Conservation (phyloP, 2,329 filamentous ascomycete genomes). For the Colletotrichum zoysiae region DNA sequence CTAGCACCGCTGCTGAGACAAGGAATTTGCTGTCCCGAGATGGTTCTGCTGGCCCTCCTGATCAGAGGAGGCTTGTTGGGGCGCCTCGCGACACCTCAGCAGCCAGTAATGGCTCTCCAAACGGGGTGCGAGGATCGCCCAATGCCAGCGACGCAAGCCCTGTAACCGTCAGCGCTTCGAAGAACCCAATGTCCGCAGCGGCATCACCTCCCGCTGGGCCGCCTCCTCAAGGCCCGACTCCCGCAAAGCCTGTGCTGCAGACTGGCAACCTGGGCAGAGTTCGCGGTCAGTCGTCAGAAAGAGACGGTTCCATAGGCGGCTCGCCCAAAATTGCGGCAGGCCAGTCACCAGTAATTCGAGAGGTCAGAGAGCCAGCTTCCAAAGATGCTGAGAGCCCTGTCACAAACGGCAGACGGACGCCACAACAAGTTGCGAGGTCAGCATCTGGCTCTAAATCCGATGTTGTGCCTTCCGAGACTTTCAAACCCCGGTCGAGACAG, state of each 20-base stretch:
- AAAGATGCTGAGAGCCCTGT: slow-evolving; percentile 64
- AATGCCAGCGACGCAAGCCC: slow-evolving; percentile 56
- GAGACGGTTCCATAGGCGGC: slow-evolving; percentile 49
- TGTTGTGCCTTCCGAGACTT: slow-evolving; percentile 45
- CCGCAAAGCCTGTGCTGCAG: slow-evolving; percentile 60
- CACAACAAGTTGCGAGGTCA: slow-evolving; percentile 61
- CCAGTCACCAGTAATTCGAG: slow-evolving; percentile 60
- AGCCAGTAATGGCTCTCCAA: slow-evolving; percentile 54
- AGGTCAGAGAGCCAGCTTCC: slow-evolving; percentile 46
- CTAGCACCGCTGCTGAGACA: slow-evolving; percentile 56
- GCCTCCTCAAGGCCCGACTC: slow-evolving; percentile 67
- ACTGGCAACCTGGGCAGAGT: slow-evolving; percentile 57
- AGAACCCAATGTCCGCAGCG: slow-evolving; percentile 55
- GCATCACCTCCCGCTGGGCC: slow-evolving; percentile 57
- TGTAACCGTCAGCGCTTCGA: slow-evolving; percentile 52
- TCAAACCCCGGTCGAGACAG: slow-evolving; percentile 53
- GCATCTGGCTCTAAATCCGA: slow-evolving; percentile 55
- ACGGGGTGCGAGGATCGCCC: slow-evolving; percentile 56
- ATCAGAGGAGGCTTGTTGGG: slow-evolving; percentile 63
- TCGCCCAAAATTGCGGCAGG: slow-evolving; percentile 52
- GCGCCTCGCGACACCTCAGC: slow-evolving; percentile 50
- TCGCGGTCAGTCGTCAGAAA: slow-evolving; percentile 64
- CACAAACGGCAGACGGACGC: slow-evolving; percentile 73
- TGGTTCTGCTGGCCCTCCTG: slow-evolving; percentile 63
- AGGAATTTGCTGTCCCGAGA: slow-evolving; percentile 62